Conservation (phyloP, 73 alveolate genomes). For the Tetrahymena thermophila region DNA sequence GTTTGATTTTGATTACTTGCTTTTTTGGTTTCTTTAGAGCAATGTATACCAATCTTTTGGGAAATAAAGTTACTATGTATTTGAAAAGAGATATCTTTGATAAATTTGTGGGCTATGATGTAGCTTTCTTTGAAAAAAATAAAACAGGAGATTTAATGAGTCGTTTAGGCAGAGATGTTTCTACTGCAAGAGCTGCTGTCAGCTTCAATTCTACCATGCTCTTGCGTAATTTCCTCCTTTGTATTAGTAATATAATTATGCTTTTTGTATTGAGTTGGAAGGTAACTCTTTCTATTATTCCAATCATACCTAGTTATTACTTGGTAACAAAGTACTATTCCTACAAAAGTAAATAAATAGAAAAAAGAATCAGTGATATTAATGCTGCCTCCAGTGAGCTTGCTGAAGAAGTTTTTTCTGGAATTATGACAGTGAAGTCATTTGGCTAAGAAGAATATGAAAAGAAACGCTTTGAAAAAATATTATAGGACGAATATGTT, state of each 20-base stretch:
- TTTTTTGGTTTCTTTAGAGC: not conserved
- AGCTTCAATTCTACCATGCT: conserved; percentile 29
- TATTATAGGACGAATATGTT: not conserved
- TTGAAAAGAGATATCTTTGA: conserved; percentile 22
- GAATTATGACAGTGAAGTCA: conserved; percentile 34
- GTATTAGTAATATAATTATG: not conserved
- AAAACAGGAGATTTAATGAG: conserved; percentile 34
- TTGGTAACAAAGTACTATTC: conserved; percentile 18
- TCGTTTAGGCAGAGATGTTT: conserved; percentile 27
- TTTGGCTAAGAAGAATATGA: conserved; percentile 34
- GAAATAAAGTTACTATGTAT: not conserved
- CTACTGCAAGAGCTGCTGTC: conserved; percentile 37
- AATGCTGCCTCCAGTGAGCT: conserved; percentile 22
- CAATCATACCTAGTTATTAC: conserved; percentile 20
- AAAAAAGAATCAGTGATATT: conserved; percentile 21
- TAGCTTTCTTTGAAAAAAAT: conserved; percentile 17
- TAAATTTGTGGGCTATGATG: conserved; percentile 9
- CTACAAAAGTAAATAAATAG: conserved; percentile 1
- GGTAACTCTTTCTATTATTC: conserved; percentile 28
- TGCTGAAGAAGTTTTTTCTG: conserved; percentile 43
- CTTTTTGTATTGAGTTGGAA: conserved; percentile 33
- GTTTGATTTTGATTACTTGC: not conserved
- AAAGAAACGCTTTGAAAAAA: conserved; percentile 19
- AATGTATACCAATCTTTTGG: not conserved
- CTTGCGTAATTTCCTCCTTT: conserved; percentile 6